Base-by-base conservation (phyloP, 176 grass and related monocot species). In the Oryza australiensis region DNA sequence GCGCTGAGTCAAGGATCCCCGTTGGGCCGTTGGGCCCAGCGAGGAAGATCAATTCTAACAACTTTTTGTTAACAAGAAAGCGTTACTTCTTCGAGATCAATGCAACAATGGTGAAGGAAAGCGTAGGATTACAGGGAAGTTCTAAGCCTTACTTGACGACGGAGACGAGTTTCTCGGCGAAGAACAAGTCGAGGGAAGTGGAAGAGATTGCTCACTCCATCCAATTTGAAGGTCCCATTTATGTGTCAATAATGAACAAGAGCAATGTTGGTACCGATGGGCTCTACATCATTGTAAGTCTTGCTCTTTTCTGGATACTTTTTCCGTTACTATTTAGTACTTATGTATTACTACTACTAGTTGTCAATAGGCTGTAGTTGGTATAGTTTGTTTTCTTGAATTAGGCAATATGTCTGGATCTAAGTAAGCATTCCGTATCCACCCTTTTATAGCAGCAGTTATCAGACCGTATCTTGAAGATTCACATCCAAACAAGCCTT, bases 211-310 rank as follows among this genome's bases (percentile, higher is more conserved):
- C 26, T 74, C 43, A 12, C 2, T 15, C 18, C 16, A 51, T 74
- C 60, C 69, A 57, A 12, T 74, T 68, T 3, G 18, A 66, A 22
- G 69, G 67, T 30, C 84, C 76, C 12, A 20, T 80, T 66, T 86
- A 80, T 5, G 76, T 41, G 15, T 57, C 76, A 1, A 9, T 53
- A 35, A 79, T 86, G 76, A 86, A 12, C 42, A 86, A 59, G 33
- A 57, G 62, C 24, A 86, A 26, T 55, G 69, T 80, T 80, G 69
- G 60, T 9, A 3, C 1, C 16, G 38, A 11, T 2, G 35, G 15
- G 16, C 5, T 1, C 0, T 71, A 40, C 8, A 1, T 0, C 11
- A 26, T 86, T 6, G 76, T 86, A 73, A 86, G 77, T 64, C 26
- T 8, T 34, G 0, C 59, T 26, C 22, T 62, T 41, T 18, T 40